Evolutionary conservation across 2,329 filamentous ascomycete genomes (phyloP).

Genomic region (Aspergillus tamarii): DNA sequence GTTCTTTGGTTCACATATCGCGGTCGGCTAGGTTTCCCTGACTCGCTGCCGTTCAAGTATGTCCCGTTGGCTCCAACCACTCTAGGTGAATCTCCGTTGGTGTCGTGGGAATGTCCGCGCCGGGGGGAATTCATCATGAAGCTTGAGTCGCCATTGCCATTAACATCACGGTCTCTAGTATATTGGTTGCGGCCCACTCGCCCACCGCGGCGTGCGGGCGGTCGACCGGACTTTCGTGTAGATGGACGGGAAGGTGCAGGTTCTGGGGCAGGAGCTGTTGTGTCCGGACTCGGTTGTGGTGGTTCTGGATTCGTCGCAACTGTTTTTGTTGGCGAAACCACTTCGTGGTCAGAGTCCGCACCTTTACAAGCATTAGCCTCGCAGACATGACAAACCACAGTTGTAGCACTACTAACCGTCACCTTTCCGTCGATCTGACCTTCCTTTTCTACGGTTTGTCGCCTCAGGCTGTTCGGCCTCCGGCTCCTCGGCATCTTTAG

Average conservation of each 20-base stretch:
- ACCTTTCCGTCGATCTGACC: slow-evolving; percentile 76
- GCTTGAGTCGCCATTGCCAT: slow-evolving; percentile 50
- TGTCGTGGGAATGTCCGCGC: slow-evolving; percentile 44
- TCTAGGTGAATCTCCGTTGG: slow-evolving; percentile 42
- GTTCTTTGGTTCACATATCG: slow-evolving; percentile 62
- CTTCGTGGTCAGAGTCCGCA: slow-evolving; percentile 73
- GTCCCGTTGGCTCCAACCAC: slow-evolving; percentile 43
- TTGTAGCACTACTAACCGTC: slow-evolving; percentile 63
- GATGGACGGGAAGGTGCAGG: slow-evolving; percentile 41
- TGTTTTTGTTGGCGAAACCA: slow-evolving; percentile 57
- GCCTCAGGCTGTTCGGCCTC: slow-evolving; percentile 75
- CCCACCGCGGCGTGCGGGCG: slow-evolving; percentile 65
- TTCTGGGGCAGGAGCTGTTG: slow-evolving; percentile 42
- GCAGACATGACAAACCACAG: neutral
- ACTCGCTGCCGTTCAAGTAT: slow-evolving; percentile 61
- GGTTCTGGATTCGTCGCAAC: slow-evolving; percentile 42
- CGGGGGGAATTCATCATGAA: slow-evolving; percentile 43
- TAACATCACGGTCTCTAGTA: slow-evolving; percentile 72
- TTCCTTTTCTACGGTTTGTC: slow-evolving; percentile 77
- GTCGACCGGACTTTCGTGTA: slow-evolving; percentile 65
- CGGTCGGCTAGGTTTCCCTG: slow-evolving; percentile 63
- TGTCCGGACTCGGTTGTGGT: slow-evolving; percentile 47
- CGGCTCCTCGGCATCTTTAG: slow-evolving; percentile 60
- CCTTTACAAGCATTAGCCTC: slow-evolving; percentile 40
- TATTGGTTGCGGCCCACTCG: slow-evolving; percentile 79